These are phyloP conservation scores for Isochrysis galbana DNA, from an alignment of 78 protist species.

Conservation along the genomic window DNA sequence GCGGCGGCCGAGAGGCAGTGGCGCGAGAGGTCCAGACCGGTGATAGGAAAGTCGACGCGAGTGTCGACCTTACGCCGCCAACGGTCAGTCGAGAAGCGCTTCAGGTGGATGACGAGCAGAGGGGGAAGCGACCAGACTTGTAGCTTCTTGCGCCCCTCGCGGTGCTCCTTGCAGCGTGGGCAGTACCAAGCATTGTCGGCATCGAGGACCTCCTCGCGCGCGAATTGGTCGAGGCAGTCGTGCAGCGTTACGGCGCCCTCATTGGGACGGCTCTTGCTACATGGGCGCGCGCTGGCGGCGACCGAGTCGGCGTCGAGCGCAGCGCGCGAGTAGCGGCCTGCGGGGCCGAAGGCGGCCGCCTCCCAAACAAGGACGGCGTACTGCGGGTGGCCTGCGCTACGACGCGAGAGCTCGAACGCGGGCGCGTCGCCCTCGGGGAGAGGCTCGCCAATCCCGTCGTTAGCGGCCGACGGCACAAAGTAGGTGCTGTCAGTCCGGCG, in stretches of 20 bases:
- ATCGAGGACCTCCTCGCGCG: slow-evolving; percentile 28
- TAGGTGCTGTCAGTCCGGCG: not conserved
- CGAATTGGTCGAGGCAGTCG: not conserved
- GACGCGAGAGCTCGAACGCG: not conserved
- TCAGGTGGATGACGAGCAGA: slow-evolving; percentile 80
- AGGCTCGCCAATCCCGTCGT: not conserved
- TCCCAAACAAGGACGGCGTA: not conserved
- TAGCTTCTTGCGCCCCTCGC: not conserved
- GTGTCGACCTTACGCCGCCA: slow-evolving; percentile 75
- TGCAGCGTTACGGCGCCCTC: not conserved
- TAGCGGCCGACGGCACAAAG: not conserved
- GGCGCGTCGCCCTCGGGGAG: not conserved
- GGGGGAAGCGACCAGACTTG: not conserved
- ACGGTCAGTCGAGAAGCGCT: slow-evolving; percentile 77
- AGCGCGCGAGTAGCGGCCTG: not conserved
- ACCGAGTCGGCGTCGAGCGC: not conserved
- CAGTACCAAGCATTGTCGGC: slow-evolving; percentile 22
- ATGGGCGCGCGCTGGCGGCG: not conserved
- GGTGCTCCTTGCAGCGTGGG: not conserved
- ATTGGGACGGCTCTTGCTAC: not conserved
- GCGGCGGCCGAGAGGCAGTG: slow-evolving; percentile 11
- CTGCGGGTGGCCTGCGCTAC: not conserved
- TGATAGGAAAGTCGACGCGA: slow-evolving; percentile 73
- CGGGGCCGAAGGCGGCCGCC: not conserved
- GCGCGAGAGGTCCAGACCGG: slow-evolving; percentile 65